Base-by-base conservation (phyloP, 2,329 filamentous ascomycete species). In the Paraconiothyrium brasiliense region DNA sequence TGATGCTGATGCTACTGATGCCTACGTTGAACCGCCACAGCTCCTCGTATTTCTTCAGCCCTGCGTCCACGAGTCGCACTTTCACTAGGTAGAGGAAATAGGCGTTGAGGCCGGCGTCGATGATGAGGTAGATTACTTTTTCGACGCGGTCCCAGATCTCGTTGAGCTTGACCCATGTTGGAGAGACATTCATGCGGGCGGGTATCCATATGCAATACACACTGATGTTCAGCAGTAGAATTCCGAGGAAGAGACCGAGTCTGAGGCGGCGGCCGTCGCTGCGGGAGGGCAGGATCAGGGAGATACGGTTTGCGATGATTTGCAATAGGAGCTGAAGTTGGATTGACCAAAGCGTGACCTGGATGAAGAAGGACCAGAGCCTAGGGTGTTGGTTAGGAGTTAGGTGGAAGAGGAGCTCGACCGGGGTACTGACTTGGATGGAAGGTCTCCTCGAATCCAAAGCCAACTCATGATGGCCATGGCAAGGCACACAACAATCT, bases 201-300 rank as follows among this genome's bases (percentile, higher is more conserved):
- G 84, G 84, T 11, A 86, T 83, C 76, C 81, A 86, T 39, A 85
- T 82, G 57, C 70, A 75, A 54, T 82, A 84, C 10, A 85, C 84
- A 0, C 78, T 79, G 32, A 85, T 78, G 49, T 85, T 84, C 59
- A 86, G 80, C 13, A 71, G 20, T 0, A 79, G 80, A 32, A 85
- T 81, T 3, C 79, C 34, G 0, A 71, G 30, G 1, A 80, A 73
- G 0, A 79, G 77, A 0, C 69, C 70, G 76, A 79, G 81, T 71
- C 84, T 84, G 30, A 85, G 62, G 10, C 63, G 66, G 0, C 50
- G n/a, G 3, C 79, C 76, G 9, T 74, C 74, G 2, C 65, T 63
- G 35, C 70, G 70, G 47, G 76, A 67, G 6, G 79, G 74, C 44
- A 80, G 75, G 49, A 85, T 76, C 44, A 85, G 76, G 0, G 78